phyloP scores from a whole-genome alignment of 805 yeast genomes.

The Barnettozyma botsteinii region DNA sequence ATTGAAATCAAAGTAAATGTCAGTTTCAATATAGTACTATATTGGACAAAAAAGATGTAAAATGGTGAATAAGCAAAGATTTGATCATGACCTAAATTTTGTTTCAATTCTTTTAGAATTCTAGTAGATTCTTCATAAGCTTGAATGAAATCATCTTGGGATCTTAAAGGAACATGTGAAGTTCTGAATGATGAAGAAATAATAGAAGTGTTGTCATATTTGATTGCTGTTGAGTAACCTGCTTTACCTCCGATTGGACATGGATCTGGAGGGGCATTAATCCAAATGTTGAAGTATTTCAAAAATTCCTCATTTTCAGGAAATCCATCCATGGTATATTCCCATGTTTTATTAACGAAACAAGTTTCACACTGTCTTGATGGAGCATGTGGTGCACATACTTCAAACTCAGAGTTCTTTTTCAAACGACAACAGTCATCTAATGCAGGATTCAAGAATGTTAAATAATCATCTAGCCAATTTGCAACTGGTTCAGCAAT shows the following conservation, averaged over 20 bases:
- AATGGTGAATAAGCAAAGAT: constrained; percentile 91
- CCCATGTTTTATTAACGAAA: constrained; percentile 58
- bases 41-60: constrained; percentile 89
- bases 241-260: constrained; percentile 97
- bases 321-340: constrained; percentile 71
- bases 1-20: constrained; percentile 47
- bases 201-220: constrained; percentile 38
- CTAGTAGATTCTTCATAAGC: constrained; percentile 73
- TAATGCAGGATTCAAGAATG: constrained; percentile 80
- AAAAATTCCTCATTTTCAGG: constrained; percentile 73
- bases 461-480: constrained; percentile 89
- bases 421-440: constrained; percentile 80
- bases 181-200: constrained; percentile 69
- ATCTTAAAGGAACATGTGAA: constrained; percentile 69
- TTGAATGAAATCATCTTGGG: constrained; percentile 77
- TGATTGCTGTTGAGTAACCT: constrained; percentile 65
- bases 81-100: constrained; percentile 35
- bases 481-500: constrained; percentile 79
- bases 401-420: constrained; percentile 41
- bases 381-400: constrained; percentile 64
- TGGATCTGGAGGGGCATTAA: constrained; percentile 74
- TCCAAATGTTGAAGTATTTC: constrained; percentile 75
- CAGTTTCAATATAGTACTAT: constrained; percentile 54
- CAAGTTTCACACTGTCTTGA: constrained; percentile 71
- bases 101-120: constrained; percentile 51